phyloP scores from a whole-genome alignment of 139 green algal genomes.

The Chlamydomonas applanata region DNA sequence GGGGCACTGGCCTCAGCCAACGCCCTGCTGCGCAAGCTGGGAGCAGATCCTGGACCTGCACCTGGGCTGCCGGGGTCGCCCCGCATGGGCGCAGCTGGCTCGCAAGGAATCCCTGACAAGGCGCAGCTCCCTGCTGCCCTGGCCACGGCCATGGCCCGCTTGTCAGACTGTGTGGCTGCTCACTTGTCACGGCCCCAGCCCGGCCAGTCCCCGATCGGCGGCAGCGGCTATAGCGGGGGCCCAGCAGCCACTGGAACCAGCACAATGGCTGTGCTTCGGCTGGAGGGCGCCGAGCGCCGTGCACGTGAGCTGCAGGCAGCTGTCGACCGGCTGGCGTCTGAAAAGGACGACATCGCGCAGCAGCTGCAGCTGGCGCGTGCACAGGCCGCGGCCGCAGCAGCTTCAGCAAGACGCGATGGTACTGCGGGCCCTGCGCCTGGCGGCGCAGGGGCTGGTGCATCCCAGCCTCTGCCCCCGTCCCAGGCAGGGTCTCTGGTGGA shows the following conservation, averaged over 20 bases:
- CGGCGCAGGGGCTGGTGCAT: not conserved
- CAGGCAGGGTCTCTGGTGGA: not conserved
- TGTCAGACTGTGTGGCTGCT: not conserved
- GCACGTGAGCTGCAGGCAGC: not conserved
- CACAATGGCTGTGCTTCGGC: not conserved
- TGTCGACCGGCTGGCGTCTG: not conserved
- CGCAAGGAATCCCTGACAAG: not conserved
- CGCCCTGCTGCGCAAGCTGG: conserved; percentile 17
- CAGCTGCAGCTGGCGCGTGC: conserved; percentile 2
- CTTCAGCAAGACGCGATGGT: not conserved
- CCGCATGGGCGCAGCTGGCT: not conserved
- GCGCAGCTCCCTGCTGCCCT: not conserved
- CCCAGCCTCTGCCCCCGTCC: not conserved
- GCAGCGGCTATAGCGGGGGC: not conserved
- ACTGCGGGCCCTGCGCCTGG: not conserved
- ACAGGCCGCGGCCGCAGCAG: not conserved
- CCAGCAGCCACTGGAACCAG: not conserved
- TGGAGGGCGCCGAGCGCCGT: not conserved
- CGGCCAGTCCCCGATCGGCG: not conserved
- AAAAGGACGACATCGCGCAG: not conserved
- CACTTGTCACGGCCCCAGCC: not conserved
- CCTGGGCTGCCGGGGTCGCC: not conserved
- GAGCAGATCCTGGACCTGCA: not conserved
- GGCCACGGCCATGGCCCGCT: not conserved
- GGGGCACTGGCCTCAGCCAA: conserved; percentile 24